phyloP scores from a whole-genome alignment of 2,329 filamentous ascomycete species.

The Dichotomopilus funicola region DNA sequence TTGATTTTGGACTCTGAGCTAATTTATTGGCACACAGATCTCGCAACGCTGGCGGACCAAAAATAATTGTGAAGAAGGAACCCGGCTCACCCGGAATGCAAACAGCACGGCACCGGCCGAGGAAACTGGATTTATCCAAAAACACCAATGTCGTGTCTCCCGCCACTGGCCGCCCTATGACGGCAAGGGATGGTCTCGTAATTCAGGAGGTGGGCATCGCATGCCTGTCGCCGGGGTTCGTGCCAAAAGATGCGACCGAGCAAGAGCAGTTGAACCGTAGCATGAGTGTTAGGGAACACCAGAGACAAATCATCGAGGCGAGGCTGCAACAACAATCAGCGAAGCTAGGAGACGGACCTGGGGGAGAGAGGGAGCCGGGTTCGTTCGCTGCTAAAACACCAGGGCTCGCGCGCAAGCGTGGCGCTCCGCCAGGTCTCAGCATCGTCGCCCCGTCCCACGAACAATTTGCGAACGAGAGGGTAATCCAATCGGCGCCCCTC shows the following conservation, averaged over 20 bases:
- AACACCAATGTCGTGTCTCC: constrained; percentile 46
- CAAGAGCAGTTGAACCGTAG: constrained; percentile 92
- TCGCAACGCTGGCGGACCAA: constrained; percentile 53
- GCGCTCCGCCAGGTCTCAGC: constrained; percentile 80
- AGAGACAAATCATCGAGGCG: constrained; percentile 89
- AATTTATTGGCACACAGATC: constrained; percentile 32
- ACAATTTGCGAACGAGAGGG: constrained; percentile 86
- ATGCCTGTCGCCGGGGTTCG: constrained; percentile 90
- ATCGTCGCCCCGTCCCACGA: constrained; percentile 93
- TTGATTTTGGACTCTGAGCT: neutral
- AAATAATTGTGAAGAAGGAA: constrained; percentile 95
- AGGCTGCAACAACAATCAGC: constrained; percentile 83
- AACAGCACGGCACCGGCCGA: constrained; percentile 66
- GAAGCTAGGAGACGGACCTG: constrained; percentile 57
- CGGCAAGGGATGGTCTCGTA: constrained; percentile 67
- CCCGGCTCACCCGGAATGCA: constrained; percentile 78
- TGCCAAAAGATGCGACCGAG: constrained; percentile 95
- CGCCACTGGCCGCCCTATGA: constrained; percentile 61
- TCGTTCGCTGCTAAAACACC: constrained; percentile 63
- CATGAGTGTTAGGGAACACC: constrained; percentile 86
- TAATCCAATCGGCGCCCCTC: constrained; percentile 93
- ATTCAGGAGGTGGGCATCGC: constrained; percentile 92
- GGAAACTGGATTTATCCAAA: constrained; percentile 71
- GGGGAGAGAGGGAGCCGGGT: constrained; percentile 47
- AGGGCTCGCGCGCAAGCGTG: constrained; percentile 65